Evolutionary conservation across 768 basidiomycete genomes (phyloP).

Genomic region (Kwoniella sp.): DNA sequence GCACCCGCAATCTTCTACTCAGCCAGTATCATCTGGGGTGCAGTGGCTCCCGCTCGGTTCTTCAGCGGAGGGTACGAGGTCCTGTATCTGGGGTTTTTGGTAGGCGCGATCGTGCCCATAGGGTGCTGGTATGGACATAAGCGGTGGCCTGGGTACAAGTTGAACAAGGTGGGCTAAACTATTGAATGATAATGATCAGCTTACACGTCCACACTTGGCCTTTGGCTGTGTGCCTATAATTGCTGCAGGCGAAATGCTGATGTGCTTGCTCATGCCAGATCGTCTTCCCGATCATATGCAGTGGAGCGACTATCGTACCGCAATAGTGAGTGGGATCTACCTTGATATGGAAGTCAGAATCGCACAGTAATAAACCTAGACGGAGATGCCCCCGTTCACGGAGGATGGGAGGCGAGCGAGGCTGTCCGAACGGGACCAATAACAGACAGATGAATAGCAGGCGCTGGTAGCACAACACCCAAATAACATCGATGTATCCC

Average conservation of each 20-base stretch:
- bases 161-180: slow-evolving; percentile 46
- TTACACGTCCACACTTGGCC: not conserved
- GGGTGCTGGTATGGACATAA: slow-evolving; percentile 49
- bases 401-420: no score
- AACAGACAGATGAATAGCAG: no score
- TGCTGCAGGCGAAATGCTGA: not conserved
- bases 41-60: slow-evolving; percentile 52
- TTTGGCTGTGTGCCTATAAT: not conserved
- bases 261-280: slow-evolving; percentile 18
- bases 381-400: no score
- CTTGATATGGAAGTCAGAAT: no score
- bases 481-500: not conserved
- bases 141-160: slow-evolving; percentile 45
- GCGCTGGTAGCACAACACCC: no score
- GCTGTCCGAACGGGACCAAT: no score
- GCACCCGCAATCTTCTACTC: slow-evolving; percentile 55
- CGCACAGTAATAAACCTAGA: no score
- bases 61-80: slow-evolving; percentile 54
- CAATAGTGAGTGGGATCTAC: slow-evolving; percentile 56
- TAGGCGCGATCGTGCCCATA: slow-evolving; percentile 51
- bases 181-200: not conserved
- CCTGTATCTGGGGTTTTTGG: slow-evolving; percentile 48
- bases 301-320: slow-evolving; percentile 54
- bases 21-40: slow-evolving; percentile 54
- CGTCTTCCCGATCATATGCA: slow-evolving; percentile 55